These are phyloP conservation scores for Suillus americanus DNA, from an alignment of 768 basidiomycete species.

Conservation along the genomic window DNA sequence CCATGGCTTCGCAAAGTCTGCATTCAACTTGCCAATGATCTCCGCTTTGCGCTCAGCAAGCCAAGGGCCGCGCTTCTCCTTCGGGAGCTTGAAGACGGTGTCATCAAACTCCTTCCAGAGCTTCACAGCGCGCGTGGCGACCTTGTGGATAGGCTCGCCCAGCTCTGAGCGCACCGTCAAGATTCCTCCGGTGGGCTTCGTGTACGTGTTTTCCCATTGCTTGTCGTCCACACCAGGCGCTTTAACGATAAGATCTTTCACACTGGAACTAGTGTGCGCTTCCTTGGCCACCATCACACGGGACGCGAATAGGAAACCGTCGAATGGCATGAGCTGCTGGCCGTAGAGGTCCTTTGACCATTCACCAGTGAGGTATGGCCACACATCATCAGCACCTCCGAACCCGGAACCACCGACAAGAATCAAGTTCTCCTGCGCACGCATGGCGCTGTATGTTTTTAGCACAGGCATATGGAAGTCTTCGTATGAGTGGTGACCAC, in stretches of 20 bases:
- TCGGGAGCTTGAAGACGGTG: slow-evolving; percentile 90
- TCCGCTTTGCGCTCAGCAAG: slow-evolving; percentile 83
- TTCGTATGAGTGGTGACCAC: slow-evolving; percentile 97
- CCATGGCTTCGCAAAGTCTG: slow-evolving; percentile 95
- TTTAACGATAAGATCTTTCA: slow-evolving; percentile 96
- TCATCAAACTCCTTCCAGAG: slow-evolving; percentile 99
- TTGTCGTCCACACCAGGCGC: slow-evolving; percentile 89
- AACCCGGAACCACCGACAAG: slow-evolving; percentile 96
- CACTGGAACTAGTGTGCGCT: slow-evolving; percentile 89
- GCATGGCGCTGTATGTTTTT: slow-evolving; percentile 85
- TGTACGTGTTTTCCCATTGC: slow-evolving; percentile 93
- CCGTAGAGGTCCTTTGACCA: slow-evolving; percentile 85
- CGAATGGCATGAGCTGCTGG: slow-evolving; percentile 96
- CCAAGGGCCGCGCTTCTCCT: slow-evolving; percentile 94
- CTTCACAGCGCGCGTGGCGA: slow-evolving; percentile 95
- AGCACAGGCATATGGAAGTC: slow-evolving; percentile 98
- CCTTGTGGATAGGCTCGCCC: slow-evolving; percentile 99
- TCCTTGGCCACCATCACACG: slow-evolving; percentile 99
- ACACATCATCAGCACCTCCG: slow-evolving; percentile 91
- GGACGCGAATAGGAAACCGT: slow-evolving; percentile 94
- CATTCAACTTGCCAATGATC: slow-evolving; percentile 89
- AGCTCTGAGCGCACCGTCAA: slow-evolving; percentile 97
- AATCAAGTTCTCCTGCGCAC: slow-evolving; percentile 83
- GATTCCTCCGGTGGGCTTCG: slow-evolving; percentile 92
- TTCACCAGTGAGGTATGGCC: slow-evolving; percentile 95